Base-by-base conservation (phyloP, 2,329 filamentous ascomycete genomes). In the Trichoderma sp. region DNA sequence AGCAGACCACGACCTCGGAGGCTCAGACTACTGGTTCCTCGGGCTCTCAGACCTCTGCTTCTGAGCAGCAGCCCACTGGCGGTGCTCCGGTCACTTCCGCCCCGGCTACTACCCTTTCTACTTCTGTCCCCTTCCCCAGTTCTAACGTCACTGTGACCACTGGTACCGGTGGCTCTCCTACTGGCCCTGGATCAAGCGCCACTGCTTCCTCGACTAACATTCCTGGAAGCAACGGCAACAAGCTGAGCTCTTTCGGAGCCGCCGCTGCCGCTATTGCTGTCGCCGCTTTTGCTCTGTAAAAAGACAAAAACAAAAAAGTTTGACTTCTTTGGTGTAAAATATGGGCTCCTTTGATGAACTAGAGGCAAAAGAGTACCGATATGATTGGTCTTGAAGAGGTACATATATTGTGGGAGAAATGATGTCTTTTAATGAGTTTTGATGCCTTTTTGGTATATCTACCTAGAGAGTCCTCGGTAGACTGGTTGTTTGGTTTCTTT, bases 191-290 rank as follows among this genome's bases (percentile, higher is more conserved):
- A 57, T 71, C 67, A 36, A 69, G 72, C 39, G 73, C 72, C n/a
- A 72, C 73, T 68, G 65, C 67, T 53, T 70, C 69, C 26, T 36
- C 32, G 47, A 43, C 71, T 20, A 71, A 39, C 12, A 11, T 74
- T 17, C 67, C 73, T 13, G 43, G 64, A 65, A 72, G 47, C 66
- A 67, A 71, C 28, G 76, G 70, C 7, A 74, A 68, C 74, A 76
- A 73, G 68, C 74, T 81, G 62, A 78, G 78, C 75, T 79, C 79
- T 0, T 68, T 81, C 23, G 78, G 76, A 6, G 80, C 79, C 20
- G 80, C 76, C 11, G 78, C 74, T 4, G 74, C 78, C 4, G 80
- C 79, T 8, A 39, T 81, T 20, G 65, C 78, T 36, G 70, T 80
- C 47, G 80, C 78, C 30, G 76, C 74, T 63, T 76, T 76, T 64